A percentile compares a stretch with the other conserved stretches of the same genome.
Conservation (phyloP, 768 basidiomycete genomes). For the Tricholoma terreum region DNA sequence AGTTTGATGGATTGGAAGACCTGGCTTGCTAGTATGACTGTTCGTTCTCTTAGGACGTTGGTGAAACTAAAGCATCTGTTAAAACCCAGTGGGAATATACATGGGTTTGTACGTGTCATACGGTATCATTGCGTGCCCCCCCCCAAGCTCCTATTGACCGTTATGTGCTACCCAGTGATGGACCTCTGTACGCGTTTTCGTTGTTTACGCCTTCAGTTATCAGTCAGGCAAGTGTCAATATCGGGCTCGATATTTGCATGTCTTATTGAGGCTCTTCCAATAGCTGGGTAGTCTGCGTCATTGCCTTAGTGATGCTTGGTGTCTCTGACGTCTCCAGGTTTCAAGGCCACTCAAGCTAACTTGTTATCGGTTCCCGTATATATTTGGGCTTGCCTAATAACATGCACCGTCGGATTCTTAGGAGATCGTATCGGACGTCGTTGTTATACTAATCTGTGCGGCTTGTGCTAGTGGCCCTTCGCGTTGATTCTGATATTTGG, state of each 20-base stretch:
- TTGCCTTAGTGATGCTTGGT: neutral
- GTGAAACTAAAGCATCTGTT: neutral
- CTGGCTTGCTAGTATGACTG: constrained; percentile 55
- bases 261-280: neutral
- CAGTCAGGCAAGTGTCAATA: constrained; percentile 41
- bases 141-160: constrained; percentile 3
- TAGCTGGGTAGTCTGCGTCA: constrained; percentile 33
- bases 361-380: constrained; percentile 77
- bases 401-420: constrained; percentile 55
- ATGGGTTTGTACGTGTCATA: constrained; percentile 56
- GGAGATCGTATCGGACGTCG: constrained; percentile 60
- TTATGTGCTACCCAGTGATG: constrained; percentile 39
- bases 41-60: neutral
- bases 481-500: neutral
- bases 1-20: constrained; percentile 72
- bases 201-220: constrained; percentile 56
- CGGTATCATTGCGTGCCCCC: neutral
- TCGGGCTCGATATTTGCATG: neutral
- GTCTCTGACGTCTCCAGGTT: constrained; percentile 36
- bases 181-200: constrained; percentile 50
- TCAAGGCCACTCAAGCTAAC: constrained; percentile 63
- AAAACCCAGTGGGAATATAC: constrained; percentile 57
- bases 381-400: constrained; percentile 67
- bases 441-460: constrained; percentile 60
- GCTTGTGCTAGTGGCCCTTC: neutral